phyloP scores from a whole-genome alignment of 2,329 filamentous ascomycete species.

The Polychaeton citri region DNA sequence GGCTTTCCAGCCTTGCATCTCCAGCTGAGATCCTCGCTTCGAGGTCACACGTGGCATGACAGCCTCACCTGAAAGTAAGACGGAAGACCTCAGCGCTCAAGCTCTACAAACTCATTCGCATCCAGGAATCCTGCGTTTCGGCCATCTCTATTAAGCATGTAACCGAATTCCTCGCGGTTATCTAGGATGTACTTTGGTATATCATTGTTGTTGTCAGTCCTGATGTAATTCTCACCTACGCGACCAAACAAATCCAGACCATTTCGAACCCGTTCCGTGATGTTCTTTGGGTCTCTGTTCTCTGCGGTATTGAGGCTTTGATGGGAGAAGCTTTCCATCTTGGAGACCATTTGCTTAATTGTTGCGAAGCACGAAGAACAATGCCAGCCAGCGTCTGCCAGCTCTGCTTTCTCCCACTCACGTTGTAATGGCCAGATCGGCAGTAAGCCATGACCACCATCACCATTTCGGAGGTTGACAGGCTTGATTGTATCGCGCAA shows the following conservation, averaged over 20 bases:
- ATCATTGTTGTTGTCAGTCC: constrained; percentile 39
- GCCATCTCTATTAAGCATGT: constrained; percentile 28
- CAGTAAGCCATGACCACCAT: constrained; percentile 9
- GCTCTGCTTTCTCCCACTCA: constrained; percentile 27
- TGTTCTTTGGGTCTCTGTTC: constrained; percentile 35
- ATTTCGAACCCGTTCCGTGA: constrained; percentile 37
- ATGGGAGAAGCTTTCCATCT: constrained; percentile 46
- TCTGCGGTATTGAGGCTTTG: constrained; percentile 36
- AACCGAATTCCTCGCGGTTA: constrained; percentile 21
- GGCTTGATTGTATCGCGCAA: constrained; percentile 36
- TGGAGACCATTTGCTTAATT: constrained; percentile 40
- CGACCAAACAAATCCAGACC: constrained; percentile 45
- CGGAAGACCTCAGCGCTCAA: too few relatives aligned
- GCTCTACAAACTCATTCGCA: too few relatives aligned
- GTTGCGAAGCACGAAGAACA: constrained; percentile 49
- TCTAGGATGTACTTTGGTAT: constrained; percentile 35
- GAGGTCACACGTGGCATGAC: too few relatives aligned
- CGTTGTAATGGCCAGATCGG: constrained; percentile 9
- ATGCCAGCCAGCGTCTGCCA: constrained; percentile 46
- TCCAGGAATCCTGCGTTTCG: constrained; percentile 27
- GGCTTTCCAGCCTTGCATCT: too few relatives aligned
- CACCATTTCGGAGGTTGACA: constrained; percentile 37
- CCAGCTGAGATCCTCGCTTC: too few relatives aligned
- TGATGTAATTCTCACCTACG: constrained; percentile 32
- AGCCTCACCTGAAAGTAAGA: too few relatives aligned